phyloP scores from a whole-genome alignment of 768 basidiomycete species.

The Mycena albidolilacea region DNA sequence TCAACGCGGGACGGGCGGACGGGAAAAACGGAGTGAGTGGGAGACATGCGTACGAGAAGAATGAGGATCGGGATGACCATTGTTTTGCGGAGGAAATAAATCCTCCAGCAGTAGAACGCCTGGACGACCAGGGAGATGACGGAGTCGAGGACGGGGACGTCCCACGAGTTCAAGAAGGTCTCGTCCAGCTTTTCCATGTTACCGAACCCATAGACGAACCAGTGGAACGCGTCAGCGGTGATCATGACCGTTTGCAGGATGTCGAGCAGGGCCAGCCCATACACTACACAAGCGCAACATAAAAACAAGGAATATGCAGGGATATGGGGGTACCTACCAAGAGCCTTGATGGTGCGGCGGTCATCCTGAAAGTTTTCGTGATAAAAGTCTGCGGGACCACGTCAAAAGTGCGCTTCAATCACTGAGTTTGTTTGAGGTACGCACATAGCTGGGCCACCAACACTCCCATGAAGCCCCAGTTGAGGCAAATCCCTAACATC shows the following conservation, averaged over 20 bases:
- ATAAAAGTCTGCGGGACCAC: slow-evolving; percentile 9
- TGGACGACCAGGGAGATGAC: slow-evolving; percentile 41
- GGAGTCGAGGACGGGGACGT: slow-evolving; percentile 40
- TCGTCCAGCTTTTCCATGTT: slow-evolving; percentile 32
- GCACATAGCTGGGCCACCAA: slow-evolving; percentile 22
- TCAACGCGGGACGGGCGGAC: not conserved
- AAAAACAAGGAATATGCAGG: not conserved
- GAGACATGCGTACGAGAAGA: slow-evolving; percentile 5
- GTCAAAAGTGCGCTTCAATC: not conserved
- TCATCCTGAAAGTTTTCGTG: slow-evolving; percentile 22
- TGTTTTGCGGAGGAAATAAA: slow-evolving; percentile 29
- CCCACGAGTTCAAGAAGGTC: slow-evolving; percentile 36
- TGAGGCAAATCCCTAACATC: slow-evolving; percentile 33
- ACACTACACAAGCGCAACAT: slow-evolving; percentile 30
- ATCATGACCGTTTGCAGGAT: slow-evolving; percentile 36
- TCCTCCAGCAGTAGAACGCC: slow-evolving; percentile 40
- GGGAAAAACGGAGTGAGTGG: not conserved
- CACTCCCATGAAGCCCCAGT: slow-evolving; percentile 32
- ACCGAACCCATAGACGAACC: slow-evolving; percentile 44
- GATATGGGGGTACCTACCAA: slow-evolving; percentile 11
- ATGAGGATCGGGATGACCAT: slow-evolving; percentile 26
- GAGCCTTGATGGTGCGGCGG: slow-evolving; percentile 11
- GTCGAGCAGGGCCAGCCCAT: slow-evolving; percentile 41
- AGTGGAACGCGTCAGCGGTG: slow-evolving; percentile 44
- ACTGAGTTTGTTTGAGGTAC: not conserved